Evolutionary conservation across 78 protist species (phyloP).

Genomic region (Dictyostelium intermedium): DNA sequence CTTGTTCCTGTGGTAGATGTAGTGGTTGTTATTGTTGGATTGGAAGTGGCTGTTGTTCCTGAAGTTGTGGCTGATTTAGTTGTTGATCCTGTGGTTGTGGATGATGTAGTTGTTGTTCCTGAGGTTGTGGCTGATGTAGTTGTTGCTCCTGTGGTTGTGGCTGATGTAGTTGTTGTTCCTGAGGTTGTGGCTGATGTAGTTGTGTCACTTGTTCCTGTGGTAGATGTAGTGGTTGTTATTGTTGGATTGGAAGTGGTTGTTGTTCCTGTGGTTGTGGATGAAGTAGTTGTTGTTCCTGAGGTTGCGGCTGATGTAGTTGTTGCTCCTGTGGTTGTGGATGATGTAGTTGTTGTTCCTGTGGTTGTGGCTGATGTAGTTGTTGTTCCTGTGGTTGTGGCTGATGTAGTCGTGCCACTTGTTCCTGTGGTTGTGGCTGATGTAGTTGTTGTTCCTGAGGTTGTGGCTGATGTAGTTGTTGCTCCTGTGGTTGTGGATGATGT

Average conservation of each 20-base stretch:
- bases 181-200: neutral
- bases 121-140: neutral
- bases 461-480: too few relatives aligned
- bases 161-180: neutral
- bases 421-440: neutral
- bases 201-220: neutral
- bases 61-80: too few relatives aligned
- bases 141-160: neutral
- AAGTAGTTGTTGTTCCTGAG: neutral
- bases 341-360: neutral
- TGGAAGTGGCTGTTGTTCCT: too few relatives aligned
- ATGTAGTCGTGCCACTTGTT: neutral
- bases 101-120: neutral
- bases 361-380: neutral
- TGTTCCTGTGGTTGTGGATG: neutral
- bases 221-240: neutral
- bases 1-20: neutral
- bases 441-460: neutral
- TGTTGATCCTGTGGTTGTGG: too few relatives aligned
- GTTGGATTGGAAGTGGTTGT: neutral
- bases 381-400: neutral
- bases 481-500: neutral
- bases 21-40: too few relatives aligned
- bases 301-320: neutral
- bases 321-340: neutral